Evolutionary conservation across 352 stramenopile genomes (phyloP), one percentile per base, ranked within the genome.

Genomic region (Peronospora belbahrii): DNA sequence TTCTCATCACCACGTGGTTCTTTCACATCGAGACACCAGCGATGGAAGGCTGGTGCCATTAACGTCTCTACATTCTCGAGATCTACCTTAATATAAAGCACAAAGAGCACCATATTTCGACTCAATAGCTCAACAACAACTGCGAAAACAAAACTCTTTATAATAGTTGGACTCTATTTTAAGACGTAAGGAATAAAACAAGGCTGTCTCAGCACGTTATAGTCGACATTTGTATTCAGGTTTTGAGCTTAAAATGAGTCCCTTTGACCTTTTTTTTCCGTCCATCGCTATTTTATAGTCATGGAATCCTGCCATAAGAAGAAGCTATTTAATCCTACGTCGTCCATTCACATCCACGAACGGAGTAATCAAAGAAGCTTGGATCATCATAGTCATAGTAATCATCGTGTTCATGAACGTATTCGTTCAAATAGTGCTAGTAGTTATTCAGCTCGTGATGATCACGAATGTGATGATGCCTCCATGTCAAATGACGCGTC

Each of bases 51-150:
- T 23, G 83, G 79, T 24, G 80, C 77, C 38, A 71, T 62, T 37
- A 92, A 59, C 61, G 65, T 76, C 57, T 76, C 76, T 2, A 94
- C 68, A 59, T 93, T 91, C 77, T 94, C 80, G 19, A 94, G 68
- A 3, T 94, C 81, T 7, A 79, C 83, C 61, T 93, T 93, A 9
- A 94, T 71, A 56, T 87, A 89, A 38, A 94, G 65, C 63, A 93
- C 76, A 53, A 82, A 88, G 20, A 93, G 62, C 53, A 89, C 80
- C 81, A 93, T 93, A 6, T 10, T 36, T 18, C 17, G 7, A 8
- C 18, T 11, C n/a, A 1, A 28, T 6, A 11, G 24, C 24, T 28
- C 4, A 11, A 3, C 3, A 10, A 9, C 0, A 6, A 28, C 3
- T 28, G n/a, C n/a, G n/a, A 11, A 28, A 11, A 28, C 24, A 11